phyloP scores from a whole-genome alignment of 768 basidiomycete genomes.

The Gautieria morchelliformis region DNA sequence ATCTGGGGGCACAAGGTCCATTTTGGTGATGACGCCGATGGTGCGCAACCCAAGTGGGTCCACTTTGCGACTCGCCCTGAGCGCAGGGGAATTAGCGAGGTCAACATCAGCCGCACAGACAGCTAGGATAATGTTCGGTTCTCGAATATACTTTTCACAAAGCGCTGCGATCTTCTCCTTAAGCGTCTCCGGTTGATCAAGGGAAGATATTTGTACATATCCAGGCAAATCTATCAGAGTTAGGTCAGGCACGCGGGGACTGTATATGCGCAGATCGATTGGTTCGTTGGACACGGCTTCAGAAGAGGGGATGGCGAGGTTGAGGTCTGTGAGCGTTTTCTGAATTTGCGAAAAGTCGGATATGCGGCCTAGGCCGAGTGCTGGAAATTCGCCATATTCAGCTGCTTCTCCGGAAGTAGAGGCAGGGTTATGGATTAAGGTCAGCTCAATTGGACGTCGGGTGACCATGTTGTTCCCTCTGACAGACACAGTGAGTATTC shows the following conservation, averaged over 20 bases:
- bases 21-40: slow-evolving; percentile 97
- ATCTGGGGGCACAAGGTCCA: slow-evolving; percentile 89
- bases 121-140: slow-evolving; percentile 99
- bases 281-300: slow-evolving; percentile 92
- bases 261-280: slow-evolving; percentile 95
- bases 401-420: slow-evolving; percentile 36
- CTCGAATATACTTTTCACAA: slow-evolving; percentile 96
- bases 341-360: slow-evolving; percentile 90
- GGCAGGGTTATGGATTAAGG: slow-evolving; percentile 81
- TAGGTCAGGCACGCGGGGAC: slow-evolving; percentile 91
- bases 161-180: slow-evolving; percentile 85
- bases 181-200: slow-evolving; percentile 92
- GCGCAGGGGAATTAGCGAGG: slow-evolving; percentile 92
- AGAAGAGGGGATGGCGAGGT: slow-evolving; percentile 82
- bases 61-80: slow-evolving; percentile 86
- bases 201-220: slow-evolving; percentile 87
- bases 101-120: slow-evolving; percentile 99
- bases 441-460: slow-evolving; percentile 94
- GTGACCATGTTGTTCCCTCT: slow-evolving; percentile 99
- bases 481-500: neutral
- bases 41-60: slow-evolving; percentile 93
- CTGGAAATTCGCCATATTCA: slow-evolving; percentile 94
- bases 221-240: slow-evolving; percentile 97
- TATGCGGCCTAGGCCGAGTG: slow-evolving; percentile 80
- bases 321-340: slow-evolving; percentile 87